Base-by-base conservation (phyloP, 1,284 basidiomycete genomes). In the Irpex sp. region DNA sequence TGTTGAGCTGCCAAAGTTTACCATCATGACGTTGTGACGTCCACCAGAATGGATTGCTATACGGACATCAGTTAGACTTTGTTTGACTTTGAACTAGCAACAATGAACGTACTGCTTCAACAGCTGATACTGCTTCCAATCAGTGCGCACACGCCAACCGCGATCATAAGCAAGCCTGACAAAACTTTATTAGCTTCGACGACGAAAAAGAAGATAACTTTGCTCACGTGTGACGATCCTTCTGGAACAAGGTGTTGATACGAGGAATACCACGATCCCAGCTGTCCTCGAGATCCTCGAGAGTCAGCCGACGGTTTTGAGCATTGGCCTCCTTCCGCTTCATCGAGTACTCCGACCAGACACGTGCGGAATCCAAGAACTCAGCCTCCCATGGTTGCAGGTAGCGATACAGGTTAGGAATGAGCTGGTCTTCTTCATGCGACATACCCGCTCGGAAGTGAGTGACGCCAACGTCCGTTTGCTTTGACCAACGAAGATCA, bases 261-360 rank as follows among this genome's bases (percentile, higher is more conserved):
- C 95, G 89, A 61, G 97, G 97, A 73, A 99, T 97, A 80, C 97
- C 97, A 68, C 97, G 93, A 78, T 98, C 95, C 94, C 95, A 98
- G 71, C 92, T 95, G 73, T 98, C 95, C 75, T 98, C 95, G 21
- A 98, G 82, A 81, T 98, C 96, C 74, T 98, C 96, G n/a, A 98
- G 82, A 1, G 96, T 98, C 56, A 98, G 81, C 26, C 97, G 89
- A 63, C 97, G 90, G 77, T 99, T 98, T 75, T 98, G 94, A 2
- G 97, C 95, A 67, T 95, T 97, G 19, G 97, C 97, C 75, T 99
- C 97, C 77, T 98, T 98, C 68, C 97, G 84, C 84, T 99, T 99
- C 93, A 98, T 94, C 0, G 97, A 97, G 75, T 99, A 99, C 78
- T 99, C 97, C 2, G 93, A 94, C 97, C 97, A 99, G 33, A 99